These are phyloP conservation scores for Seminavis robusta DNA, from an alignment of 108 stramenopile species.

Conservation along the genomic window DNA sequence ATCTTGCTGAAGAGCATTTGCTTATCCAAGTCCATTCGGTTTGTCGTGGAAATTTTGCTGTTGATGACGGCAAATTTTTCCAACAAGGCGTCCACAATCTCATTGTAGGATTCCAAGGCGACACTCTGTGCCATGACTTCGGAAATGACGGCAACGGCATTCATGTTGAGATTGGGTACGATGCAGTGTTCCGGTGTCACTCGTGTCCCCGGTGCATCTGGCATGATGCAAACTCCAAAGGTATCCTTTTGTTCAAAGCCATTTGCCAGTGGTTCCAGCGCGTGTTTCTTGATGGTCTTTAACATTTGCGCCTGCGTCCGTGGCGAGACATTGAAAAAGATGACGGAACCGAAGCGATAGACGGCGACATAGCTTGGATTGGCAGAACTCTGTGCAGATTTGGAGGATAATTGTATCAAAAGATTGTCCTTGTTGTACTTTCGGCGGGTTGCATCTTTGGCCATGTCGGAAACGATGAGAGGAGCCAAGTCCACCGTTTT, in stretches of 20 bases:
- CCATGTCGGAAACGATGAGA: constrained; percentile 65
- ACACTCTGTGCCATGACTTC: constrained; percentile 91
- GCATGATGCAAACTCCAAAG: constrained; percentile 71
- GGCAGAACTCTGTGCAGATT: constrained; percentile 13
- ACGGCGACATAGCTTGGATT: constrained; percentile 73
- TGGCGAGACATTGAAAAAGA: constrained; percentile 84
- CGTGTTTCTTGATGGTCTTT: constrained; percentile 61
- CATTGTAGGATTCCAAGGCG: constrained; percentile 89
- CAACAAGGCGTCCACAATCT: constrained; percentile 84
- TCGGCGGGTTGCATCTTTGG: constrained; percentile 29
- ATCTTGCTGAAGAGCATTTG: constrained; percentile 76
- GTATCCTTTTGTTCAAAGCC: constrained; percentile 85
- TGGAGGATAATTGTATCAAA: constrained; percentile 14
- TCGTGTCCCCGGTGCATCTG: constrained; percentile 1
- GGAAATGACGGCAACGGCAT: constrained; percentile 87
- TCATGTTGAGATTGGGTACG: constrained; percentile 83
- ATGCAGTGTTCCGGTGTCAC: constrained; percentile 79
- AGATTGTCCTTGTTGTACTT: constrained; percentile 3
- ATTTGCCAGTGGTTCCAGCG: constrained; percentile 46
- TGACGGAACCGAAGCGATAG: constrained; percentile 88
- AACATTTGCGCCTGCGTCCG: constrained; percentile 50
- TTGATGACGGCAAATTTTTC: constrained; percentile 77
- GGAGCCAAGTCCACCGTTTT: constrained; percentile 65
- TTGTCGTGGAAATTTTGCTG: constrained; percentile 62
- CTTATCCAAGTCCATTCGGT: constrained; percentile 52